phyloP scores from a whole-genome alignment of 176 grass and related monocot genomes.

The Eragrostis nindensis region DNA sequence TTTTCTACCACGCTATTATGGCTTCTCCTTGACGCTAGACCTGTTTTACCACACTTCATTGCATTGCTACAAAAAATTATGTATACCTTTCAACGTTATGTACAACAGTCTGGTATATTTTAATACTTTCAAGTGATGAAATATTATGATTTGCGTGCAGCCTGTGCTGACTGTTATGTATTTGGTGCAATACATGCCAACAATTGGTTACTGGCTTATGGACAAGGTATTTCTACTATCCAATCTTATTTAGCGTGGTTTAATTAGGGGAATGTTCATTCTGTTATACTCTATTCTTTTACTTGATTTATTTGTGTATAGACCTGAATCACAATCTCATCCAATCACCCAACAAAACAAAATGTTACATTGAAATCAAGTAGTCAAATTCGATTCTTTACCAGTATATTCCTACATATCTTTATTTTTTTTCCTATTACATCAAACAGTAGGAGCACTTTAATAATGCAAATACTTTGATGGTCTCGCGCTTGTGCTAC shows the following conservation, averaged over 20 bases:
- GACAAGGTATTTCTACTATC: conserved; percentile 71
- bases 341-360: neutral
- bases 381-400: neutral
- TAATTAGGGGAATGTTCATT: neutral
- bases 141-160: conserved; percentile 49
- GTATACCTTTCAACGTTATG: conserved; percentile 12
- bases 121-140: conserved; percentile 14
- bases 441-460: neutral
- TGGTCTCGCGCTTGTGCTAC: neutral
- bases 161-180: conserved; percentile 95
- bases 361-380: neutral
- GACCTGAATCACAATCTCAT: neutral
- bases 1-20: too few species aligned
- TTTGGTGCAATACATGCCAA: conserved; percentile 88
- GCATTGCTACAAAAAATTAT: neutral
- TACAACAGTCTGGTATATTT: neutral
- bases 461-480: neutral
- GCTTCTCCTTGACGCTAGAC: too few species aligned
- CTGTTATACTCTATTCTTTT: neutral
- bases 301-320: neutral
- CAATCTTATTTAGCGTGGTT: neutral
- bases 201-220: conserved; percentile 87
- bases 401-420: neutral
- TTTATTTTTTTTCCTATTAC: neutral
- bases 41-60: neutral